Evolutionary conservation across 305 asterid genomes (phyloP), one percentile per base, ranked within the genome.

Genomic region (Solanum aculeatissimum): DNA sequence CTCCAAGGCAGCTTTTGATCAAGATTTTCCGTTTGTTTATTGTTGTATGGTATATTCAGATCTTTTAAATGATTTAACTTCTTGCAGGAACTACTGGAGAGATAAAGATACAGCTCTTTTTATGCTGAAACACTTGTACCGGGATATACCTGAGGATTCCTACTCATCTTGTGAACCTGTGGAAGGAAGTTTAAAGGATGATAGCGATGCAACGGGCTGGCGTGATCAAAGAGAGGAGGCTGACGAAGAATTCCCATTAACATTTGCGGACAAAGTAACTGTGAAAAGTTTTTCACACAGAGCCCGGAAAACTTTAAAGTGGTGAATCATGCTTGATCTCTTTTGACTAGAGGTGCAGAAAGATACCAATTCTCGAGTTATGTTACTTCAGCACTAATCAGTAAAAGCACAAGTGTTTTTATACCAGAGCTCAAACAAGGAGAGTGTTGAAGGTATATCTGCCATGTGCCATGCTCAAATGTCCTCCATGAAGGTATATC

Each of bases 91-190:
- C 89, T 97, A 97, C 87, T 97, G 99, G 98, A 92, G 98, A 83
- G 98, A 97, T 84, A 84, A 86, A 2, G 99, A 97, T 86, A 95
- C 99, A 2, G 98, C 98, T 60, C 97, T 97, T 68, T 97, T 97
- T 92, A 95, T 95, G 84, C 84, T 97, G 89, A 95, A 91, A 89
- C 97, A 97, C 90, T 90, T 97, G 89, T 97, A 95, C 60, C 91
- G 93, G n/a, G 95, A 92, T 74, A 93, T 94, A 87, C 91, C 94
- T 6, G 97, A 97, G 70, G 92, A 91, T 75, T 93, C 96, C 9
- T 25, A 35, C 53, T 87, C 89, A 62, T 86, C 69, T 0, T n/a
- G 13, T 21, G 91, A 85, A 68, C 88, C 88, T 83, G 84, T 18
- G 42, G 93, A 86, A 42, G 86, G 88, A 86, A 80, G 86, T 88